phyloP scores from a whole-genome alignment of 805 yeast genomes.

The Wickerhamiella siamensis region DNA sequence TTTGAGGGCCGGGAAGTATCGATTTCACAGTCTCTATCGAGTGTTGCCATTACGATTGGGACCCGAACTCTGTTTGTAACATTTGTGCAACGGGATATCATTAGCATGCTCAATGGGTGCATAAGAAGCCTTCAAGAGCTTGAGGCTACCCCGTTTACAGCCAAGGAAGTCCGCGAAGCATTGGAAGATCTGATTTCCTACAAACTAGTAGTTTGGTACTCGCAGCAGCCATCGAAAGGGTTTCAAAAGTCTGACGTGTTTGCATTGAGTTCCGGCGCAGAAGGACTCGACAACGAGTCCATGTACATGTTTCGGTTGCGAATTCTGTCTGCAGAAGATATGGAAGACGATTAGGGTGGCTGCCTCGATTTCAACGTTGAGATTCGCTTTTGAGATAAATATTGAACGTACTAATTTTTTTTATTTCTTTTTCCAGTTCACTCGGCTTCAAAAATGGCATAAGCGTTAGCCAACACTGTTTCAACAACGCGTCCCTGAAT shows the following conservation, averaged over 20 bases:
- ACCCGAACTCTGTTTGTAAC: background rate
- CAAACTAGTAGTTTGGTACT: background rate
- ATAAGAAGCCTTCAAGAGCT: background rate
- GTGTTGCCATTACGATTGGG: background rate
- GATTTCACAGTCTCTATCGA: background rate
- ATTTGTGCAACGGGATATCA: background rate
- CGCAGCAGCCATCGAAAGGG: background rate
- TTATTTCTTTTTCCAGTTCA: no score
- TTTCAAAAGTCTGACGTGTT: background rate
- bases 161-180: background rate
- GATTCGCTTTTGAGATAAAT: no score
- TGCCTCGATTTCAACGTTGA: no score
- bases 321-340: no score
- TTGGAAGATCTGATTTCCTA: background rate
- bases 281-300: no score
- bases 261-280: no score
- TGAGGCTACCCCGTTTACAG: background rate
- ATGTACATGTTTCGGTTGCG: no score
- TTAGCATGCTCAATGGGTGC: no score
- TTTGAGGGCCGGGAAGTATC: background rate
- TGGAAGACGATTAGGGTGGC: no score
- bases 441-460: slow-evolving; percentile 63
- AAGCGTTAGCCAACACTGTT: slow-evolving; percentile 69
- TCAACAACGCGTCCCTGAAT: slow-evolving; percentile 68
- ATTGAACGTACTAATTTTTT: no score